Base-by-base conservation (phyloP, 331 rosid species). In the Rhamnella rubrinervis region DNA sequence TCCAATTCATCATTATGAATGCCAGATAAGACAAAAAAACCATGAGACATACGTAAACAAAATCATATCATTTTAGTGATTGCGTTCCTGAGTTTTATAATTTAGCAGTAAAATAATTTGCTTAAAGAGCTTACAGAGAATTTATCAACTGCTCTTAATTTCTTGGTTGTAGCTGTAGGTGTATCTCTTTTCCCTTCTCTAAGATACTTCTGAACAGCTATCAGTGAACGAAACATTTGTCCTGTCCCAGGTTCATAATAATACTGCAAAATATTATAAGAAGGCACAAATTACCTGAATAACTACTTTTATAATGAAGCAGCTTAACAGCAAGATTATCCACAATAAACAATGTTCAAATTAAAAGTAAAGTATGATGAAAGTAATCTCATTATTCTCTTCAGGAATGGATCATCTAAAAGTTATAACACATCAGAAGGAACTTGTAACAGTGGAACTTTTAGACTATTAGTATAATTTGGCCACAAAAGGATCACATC, bases 221-320 rank as follows among this genome's bases (percentile, higher is more conserved):
- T 1, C 71, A 89, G 66, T 7, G 96, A 89, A 55, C 86, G 92
- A 65, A 89, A 89, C 74, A 20, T 44, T 77, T 23, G 68, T 63
- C 91, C 80, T 1, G 89, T 85, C 21, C 38, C 61, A 18, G 87
- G 89, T 66, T 87, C 92, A 75, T 70, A 56, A 77, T 85, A 89
- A 65, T 74, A 85, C 92, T 89, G 86, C 77, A 25, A 17, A 65
- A 66, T 19, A 75, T 55, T 31, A 74, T 14, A 16, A 47, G 65
- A 53, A n/a, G 25, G 39, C 55, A 37, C 10, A 26, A 60, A 28
- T 7, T 52, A 44, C 49, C 49, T 71, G 41, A 53, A 21, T 7
- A 15, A 53, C 26, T 6, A 14, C 2, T 53, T 17, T 53, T 53
- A 17, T 10, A 53, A 19, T 18, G 20, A 53, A 53, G 19, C 11